Base-by-base conservation (phyloP, 345 rosid species). In the Acer yangbiense region DNA sequence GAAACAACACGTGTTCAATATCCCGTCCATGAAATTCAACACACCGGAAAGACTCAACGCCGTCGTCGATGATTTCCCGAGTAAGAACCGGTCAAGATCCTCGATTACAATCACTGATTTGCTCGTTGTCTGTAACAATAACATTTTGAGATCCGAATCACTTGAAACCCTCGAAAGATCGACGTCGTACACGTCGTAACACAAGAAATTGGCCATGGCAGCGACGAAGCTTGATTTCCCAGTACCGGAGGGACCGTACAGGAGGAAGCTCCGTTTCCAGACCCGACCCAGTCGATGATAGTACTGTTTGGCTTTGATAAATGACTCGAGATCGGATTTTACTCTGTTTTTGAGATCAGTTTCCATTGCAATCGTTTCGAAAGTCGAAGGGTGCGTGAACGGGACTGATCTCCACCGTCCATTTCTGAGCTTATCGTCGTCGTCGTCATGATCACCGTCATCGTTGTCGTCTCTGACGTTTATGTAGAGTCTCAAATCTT, bases 191-290 rank as follows among this genome's bases (percentile, higher is more conserved):
- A 93, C 88, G 72, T 91, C 88, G 80, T 91, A 93, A 23, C 77
- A 43, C 29, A 93, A 74, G 71, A 86, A 88, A 86, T 89, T 91
- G 1, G 97, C 97, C 90, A 91, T 87, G 1, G 97, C 93, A 0
- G 97, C 92, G 0, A 87, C 90, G 75, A 91, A 93, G 63, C 92
- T 90, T 2, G 97, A 93, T 78, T 93, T 93, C 1, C 97, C 97
- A 1, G 97, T 93, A 18, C 97, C 97, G 25, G 97, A 90, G 9
- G 90, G 89, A 9, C 97, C 97, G 83, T 88, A 93, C 0, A 93
- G 55, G 1, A 93, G 86, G 64, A 83, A 93, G 65, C 95, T 91
- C 63, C 97, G 82, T 79, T 91, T 91, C 97, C 97, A 91, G 1
- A 85, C 94, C 10, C 97, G 93, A 65, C 97, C 97, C 14, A 93